Base-by-base conservation (phyloP, 495 filamentous ascomycete species). In the Talaromyces borbonicus region DNA sequence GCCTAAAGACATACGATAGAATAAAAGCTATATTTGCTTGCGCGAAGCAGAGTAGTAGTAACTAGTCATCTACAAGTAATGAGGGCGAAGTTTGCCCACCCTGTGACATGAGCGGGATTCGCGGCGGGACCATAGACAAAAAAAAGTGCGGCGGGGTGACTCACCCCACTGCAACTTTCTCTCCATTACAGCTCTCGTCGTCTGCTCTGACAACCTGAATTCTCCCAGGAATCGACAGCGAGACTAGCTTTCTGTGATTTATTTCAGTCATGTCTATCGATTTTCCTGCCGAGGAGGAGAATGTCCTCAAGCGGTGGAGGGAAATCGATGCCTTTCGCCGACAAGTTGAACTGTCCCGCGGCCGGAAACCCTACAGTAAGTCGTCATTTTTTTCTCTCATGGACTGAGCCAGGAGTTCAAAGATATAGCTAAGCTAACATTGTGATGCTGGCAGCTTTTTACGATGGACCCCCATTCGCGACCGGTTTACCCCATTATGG, bases 401-500 rank as follows among this genome's bases (percentile, higher is more conserved):
- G 90, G 60, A 90, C 16, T 62, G 74, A 56, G 60, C 72, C 45
- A 57, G 48, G 33, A 16, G 15, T 26, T 19, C 16, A 40, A 11
- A 2, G 16, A 31, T 30, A 15, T 11, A n/a, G n/a, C n/a, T n/a
- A n/a, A n/a, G n/a, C 24, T 29, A n/a, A 37, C 25, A 20, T 27
- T 62, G 11, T 7, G 16, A 23, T 36, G 9, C 15, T 18, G 14
- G n/a, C 5, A 46, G 43, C 69, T 38, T 76, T 77, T 53, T 69
- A 69, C 49, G 73, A 80, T 63, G 75, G 78, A 22, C 76, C 76
- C 45, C 74, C 78, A 7, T 81, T 80, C 58, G 77, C 78, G 39
- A 79, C 80, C 31, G 90, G 82, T 37, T 71, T 90, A 12, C 93
- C 92, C 23, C 93, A 97, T 66, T 98, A 97, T 63, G 93, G 90